phyloP scores from a whole-genome alignment of 2,329 filamentous ascomycete species.

The Clarireedia monteithiana region DNA sequence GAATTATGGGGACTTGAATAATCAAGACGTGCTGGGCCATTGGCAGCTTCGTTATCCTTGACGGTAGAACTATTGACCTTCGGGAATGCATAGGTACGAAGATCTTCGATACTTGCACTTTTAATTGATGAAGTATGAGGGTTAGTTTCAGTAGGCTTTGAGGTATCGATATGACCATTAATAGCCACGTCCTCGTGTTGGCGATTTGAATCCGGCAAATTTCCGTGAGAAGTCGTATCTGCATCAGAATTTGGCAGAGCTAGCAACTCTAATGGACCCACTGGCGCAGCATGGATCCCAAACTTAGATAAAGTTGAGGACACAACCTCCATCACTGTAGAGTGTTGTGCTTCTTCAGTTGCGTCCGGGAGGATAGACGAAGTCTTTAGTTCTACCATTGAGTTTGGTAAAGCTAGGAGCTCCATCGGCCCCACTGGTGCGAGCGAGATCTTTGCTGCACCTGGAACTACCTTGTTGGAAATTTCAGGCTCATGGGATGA shows the following conservation, averaged over 20 bases:
- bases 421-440: constrained; percentile 28
- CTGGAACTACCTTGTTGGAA: constrained; percentile 26
- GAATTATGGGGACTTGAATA: no score
- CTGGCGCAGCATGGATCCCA: constrained; percentile 10
- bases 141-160: no score
- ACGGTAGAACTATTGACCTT: no score
- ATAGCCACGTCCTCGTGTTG: no score
- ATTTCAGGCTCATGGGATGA: background rate
- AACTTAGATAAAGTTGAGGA: background rate
- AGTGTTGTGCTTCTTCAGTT: no score
- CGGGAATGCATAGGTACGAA: no score
- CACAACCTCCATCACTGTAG: background rate
- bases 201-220: no score
- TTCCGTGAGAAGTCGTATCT: background rate
- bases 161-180: no score
- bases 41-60: no score
- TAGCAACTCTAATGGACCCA: constrained; percentile 36
- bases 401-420: constrained; percentile 48
- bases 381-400: background rate
- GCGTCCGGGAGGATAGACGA: background rate
- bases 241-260: constrained; percentile 41
- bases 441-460: background rate
- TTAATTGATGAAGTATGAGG: no score
- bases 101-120: no score
- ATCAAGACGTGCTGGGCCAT: no score